Conservation (phyloP, 2,329 filamentous ascomycete genomes). For the Apiospora koreana region DNA sequence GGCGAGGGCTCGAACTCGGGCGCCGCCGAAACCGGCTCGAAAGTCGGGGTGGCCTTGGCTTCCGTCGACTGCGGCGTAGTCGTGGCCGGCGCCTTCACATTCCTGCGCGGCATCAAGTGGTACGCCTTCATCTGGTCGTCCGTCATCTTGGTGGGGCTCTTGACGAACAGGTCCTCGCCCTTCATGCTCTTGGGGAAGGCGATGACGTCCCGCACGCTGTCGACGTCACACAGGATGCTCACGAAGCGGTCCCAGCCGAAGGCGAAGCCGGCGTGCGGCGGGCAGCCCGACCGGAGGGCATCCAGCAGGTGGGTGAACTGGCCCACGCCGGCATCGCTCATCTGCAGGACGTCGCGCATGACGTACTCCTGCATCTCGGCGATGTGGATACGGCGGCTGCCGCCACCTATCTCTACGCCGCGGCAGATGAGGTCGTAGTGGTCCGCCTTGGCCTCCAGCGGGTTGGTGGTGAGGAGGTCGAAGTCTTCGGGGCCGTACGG, state of each 20-base stretch:
- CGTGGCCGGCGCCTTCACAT: too few relatives aligned
- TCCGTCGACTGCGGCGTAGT: too few relatives aligned
- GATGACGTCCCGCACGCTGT: slow-evolving; percentile 88
- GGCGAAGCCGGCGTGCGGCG: slow-evolving; percentile 91
- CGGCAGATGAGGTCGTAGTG: slow-evolving; percentile 97
- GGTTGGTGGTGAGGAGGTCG: slow-evolving; percentile 70
- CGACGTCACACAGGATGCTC: slow-evolving; percentile 73
- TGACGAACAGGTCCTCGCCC: slow-evolving; percentile 83
- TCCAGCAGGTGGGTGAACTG: slow-evolving; percentile 86
- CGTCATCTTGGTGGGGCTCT: slow-evolving; percentile 71
- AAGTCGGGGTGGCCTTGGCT: not conserved
- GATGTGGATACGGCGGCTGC: slow-evolving; percentile 88
- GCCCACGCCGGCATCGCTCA: slow-evolving; percentile 69
- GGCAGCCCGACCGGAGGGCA: slow-evolving; percentile 82
- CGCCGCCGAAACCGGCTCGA: not conserved
- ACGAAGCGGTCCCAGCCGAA: slow-evolving; percentile 88
- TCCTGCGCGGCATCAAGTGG: slow-evolving; percentile 33
- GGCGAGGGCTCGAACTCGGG: not conserved
- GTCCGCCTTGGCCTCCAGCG: slow-evolving; percentile 73
- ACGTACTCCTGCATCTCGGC: slow-evolving; percentile 82
- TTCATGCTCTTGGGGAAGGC: slow-evolving; percentile 94
- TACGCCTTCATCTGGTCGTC: slow-evolving; percentile 54
- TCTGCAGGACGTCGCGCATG: slow-evolving; percentile 79
- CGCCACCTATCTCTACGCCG: slow-evolving; percentile 90
- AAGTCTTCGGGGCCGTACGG: slow-evolving; percentile 73